Percentiles rank a stretch among this genome's conserved stretches.
Conservation (phyloP, 176 grass and related monocot genomes). For the Oryza meridionalis region DNA sequence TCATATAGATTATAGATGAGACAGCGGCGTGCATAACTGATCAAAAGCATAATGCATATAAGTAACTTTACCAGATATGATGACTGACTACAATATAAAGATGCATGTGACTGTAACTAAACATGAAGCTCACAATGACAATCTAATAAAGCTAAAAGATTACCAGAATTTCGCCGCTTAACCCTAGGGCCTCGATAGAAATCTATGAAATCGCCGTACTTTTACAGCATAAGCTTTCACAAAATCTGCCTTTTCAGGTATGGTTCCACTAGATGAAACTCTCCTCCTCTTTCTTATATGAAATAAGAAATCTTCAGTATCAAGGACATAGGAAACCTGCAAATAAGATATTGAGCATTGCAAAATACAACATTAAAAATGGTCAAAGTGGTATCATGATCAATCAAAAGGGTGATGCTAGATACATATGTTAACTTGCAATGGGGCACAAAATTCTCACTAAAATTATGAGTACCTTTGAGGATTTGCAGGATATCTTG, state of each 20-base stretch:
- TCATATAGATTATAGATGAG: too few species aligned
- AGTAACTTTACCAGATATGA: too few species aligned
- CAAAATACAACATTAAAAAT: not conserved
- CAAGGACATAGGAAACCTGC: slow-evolving; percentile 70
- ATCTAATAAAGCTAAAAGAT: slow-evolving; percentile 1
- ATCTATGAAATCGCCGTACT: slow-evolving; percentile 37
- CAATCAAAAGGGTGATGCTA: not conserved
- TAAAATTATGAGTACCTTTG: slow-evolving; percentile 55
- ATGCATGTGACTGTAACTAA: not conserved
- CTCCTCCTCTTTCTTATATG: slow-evolving; percentile 54
- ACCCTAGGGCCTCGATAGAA: slow-evolving; percentile 41
- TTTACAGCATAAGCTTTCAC: slow-evolving; percentile 28
- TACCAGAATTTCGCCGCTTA: slow-evolving; percentile 36
- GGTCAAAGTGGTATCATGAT: not conserved
- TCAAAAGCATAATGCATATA: too few species aligned
- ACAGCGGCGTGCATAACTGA: too few species aligned
- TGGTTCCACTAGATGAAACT: slow-evolving; percentile 29
- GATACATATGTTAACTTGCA: not conserved
- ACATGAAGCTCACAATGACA: not conserved
- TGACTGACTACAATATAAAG: slow-evolving; percentile 1
- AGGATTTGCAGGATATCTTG: slow-evolving; percentile 65
- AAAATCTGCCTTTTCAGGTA: slow-evolving; percentile 4
- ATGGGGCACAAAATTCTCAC: not conserved
- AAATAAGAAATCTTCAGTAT: slow-evolving; percentile 77
- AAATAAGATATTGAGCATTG: not conserved